Evolutionary conservation across 2,329 filamentous ascomycete genomes (phyloP), one percentile per base, ranked within the genome.

Genomic region (Fusarium chuoi): DNA sequence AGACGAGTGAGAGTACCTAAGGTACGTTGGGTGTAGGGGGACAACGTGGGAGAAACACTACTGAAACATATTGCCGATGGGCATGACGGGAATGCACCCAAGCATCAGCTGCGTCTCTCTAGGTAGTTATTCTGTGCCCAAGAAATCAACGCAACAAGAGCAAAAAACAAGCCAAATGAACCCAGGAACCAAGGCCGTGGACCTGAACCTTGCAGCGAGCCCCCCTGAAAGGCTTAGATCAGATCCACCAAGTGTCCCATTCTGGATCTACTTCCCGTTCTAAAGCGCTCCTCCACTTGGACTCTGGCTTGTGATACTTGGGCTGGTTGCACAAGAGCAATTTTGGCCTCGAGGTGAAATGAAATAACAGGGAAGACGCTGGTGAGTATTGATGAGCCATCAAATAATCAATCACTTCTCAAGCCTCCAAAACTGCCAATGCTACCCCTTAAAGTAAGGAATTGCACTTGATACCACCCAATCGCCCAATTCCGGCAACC

Each of bases 61-160:
- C 62, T 72, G 63, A 71, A 72, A 68, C 38, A 62, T 59, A 57
- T 62, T n/a, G 39, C 56, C 48, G 60, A 70, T 52, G 26, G 36
- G 22, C 15, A 62, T 33, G 45, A 61, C 46, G 38, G 58, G 22
- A 72, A 57, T 52, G 46, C 39, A 48, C 28, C 30, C 41, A 46
- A 62, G 44, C 7, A 41, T 55, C 49, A 56, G 63, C 71, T 64
- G 51, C 12, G 22, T 51, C 30, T 52, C 58, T 52, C 24, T 66
- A 39, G 13, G 33, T 33, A 33, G 33, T 33, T 33, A 51, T 42
- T 41, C 44, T 36, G n/a, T 26, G 49, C 57, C 61, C 39, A 39
- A 60, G 46, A 71, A 71, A 57, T 26, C 48, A 56, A 61, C 42
- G 22, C 12, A 60, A 22, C 45, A 26, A 59, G 46, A 58, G 46